Conservation (phyloP, 2,329 filamentous ascomycete genomes). For the Aureobasidium sp. region DNA sequence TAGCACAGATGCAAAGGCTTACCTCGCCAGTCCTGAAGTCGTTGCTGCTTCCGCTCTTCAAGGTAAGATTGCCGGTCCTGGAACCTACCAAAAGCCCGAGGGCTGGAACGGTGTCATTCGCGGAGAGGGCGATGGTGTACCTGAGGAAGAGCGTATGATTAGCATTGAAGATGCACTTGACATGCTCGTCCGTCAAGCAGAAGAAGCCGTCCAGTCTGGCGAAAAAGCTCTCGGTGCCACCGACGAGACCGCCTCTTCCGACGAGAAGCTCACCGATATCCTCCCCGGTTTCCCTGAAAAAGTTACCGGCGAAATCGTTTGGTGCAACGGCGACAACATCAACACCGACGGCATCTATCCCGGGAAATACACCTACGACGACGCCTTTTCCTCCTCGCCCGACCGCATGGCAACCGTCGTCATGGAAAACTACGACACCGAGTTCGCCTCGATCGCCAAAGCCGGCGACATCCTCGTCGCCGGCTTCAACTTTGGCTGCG, state of each 20-base stretch:
- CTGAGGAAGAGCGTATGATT: constrained; percentile 56
- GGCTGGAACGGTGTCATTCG: constrained; percentile 60
- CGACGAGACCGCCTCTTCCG: constrained; percentile 26
- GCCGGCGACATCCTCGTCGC: constrained; percentile 74
- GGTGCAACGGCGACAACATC: constrained; percentile 78
- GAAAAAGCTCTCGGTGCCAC: constrained; percentile 39
- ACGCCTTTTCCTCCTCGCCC: constrained; percentile 63
- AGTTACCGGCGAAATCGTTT: constrained; percentile 79
- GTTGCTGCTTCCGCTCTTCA: constrained; percentile 81
- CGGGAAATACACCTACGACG: constrained; percentile 87
- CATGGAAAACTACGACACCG: constrained; percentile 87
- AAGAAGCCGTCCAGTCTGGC: constrained; percentile 51
- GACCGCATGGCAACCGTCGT: constrained; percentile 82
- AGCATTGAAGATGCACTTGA: constrained; percentile 65
- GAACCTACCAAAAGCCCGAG: constrained; percentile 67
- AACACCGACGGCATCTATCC: constrained; percentile 93
- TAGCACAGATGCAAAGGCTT: constrained; percentile 68
- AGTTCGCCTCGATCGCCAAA: constrained; percentile 58
- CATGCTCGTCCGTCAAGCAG: constrained; percentile 62
- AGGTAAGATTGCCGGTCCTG: constrained; percentile 68
- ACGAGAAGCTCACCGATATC: constrained; percentile 55
- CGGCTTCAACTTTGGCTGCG: constrained; percentile 86
- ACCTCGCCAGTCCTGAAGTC: constrained; percentile 82
- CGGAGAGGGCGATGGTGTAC: constrained; percentile 64
- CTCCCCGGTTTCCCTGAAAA: constrained; percentile 80